Conservation (phyloP, 1,284 basidiomycete species). For the Trametes pubescens region DNA sequence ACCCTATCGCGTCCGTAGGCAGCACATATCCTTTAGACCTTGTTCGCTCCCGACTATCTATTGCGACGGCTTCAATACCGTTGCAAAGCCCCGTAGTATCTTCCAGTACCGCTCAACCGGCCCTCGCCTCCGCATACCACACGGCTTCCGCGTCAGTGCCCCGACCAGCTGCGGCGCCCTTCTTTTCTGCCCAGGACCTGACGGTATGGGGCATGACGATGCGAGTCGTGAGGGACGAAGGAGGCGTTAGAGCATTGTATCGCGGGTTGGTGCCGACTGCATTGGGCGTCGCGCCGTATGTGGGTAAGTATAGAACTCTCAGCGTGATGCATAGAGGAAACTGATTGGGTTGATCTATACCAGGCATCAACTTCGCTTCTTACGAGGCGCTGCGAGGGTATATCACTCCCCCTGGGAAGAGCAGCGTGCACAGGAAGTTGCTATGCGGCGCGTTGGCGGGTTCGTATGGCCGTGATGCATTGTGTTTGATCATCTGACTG, state of each 20-base stretch:
- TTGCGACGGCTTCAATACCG: slow-evolving; percentile 84
- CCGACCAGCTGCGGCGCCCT: slow-evolving; percentile 39
- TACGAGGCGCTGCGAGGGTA: slow-evolving; percentile 78
- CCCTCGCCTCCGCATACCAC: slow-evolving; percentile 61
- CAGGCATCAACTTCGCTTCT: slow-evolving; percentile 84
- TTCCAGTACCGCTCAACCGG: slow-evolving; percentile 41
- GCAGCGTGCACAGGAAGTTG: slow-evolving; percentile 67
- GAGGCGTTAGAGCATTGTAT: slow-evolving; percentile 88
- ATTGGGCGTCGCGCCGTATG: slow-evolving; percentile 93
- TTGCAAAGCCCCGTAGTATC: slow-evolving; percentile 36
- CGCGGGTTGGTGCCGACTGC: slow-evolving; percentile 90
- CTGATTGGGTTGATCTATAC: slow-evolving; percentile 13
- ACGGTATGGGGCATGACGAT: slow-evolving; percentile 90
- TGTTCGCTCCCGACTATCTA: slow-evolving; percentile 91
- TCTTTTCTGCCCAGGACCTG: slow-evolving; percentile 62
- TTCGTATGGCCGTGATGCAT: slow-evolving; percentile 41
- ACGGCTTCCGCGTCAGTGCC: slow-evolving; percentile 50
- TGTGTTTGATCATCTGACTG: slow-evolving; percentile 11
- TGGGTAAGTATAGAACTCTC: slow-evolving; percentile 45
- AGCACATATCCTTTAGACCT: slow-evolving; percentile 95
- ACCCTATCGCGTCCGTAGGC: slow-evolving; percentile 51
- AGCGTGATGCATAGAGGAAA: slow-evolving; percentile 1
- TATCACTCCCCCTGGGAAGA: slow-evolving; percentile 82
- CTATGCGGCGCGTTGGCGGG: slow-evolving; percentile 81
- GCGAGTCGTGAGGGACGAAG: slow-evolving; percentile 92